Evolutionary conservation across 345 rosid genomes (phyloP).

Genomic region (Erysimum cheiranthoides): DNA sequence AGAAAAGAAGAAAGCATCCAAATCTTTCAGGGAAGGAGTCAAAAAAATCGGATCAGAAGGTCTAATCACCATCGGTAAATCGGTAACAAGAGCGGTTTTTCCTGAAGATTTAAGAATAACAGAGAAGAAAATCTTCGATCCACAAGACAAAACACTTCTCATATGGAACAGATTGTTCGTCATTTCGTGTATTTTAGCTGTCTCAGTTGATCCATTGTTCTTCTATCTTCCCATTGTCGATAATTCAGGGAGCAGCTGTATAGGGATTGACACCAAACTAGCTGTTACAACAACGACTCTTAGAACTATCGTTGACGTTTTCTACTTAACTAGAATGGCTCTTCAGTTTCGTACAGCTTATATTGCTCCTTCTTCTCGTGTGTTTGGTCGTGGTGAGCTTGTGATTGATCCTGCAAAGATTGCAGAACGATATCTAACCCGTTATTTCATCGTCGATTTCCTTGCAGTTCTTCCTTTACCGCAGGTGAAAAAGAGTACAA

Average conservation of each 20-base stretch:
- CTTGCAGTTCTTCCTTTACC: constrained; percentile 83
- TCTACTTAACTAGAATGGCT: constrained; percentile 74
- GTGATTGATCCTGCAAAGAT: constrained; percentile 84
- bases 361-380: constrained; percentile 93
- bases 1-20: constrained; percentile 50
- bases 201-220: constrained; percentile 83
- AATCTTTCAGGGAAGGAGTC: constrained; percentile 65
- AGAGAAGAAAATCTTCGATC: constrained; percentile 73
- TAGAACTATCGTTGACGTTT: constrained; percentile 66
- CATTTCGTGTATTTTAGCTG: constrained; percentile 73
- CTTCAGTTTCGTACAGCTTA: constrained; percentile 88
- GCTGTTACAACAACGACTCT: constrained; percentile 65
- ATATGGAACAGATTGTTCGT: constrained; percentile 83
- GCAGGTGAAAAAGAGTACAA: constrained; percentile 55
- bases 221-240: constrained; percentile 85
- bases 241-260: constrained; percentile 50
- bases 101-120: constrained; percentile 83
- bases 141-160: constrained; percentile 81
- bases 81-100: constrained; percentile 70
- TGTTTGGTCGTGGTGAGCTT: constrained; percentile 95
- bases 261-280: constrained; percentile 62
- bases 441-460: constrained; percentile 77
- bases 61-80: constrained; percentile 60
- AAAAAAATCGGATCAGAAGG: constrained; percentile 67
- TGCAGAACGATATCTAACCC: constrained; percentile 68